These are phyloP conservation scores for Coemansia sp. DNA, from an alignment of 192 early-diverging fungal genomes.

Conservation along the genomic window DNA sequence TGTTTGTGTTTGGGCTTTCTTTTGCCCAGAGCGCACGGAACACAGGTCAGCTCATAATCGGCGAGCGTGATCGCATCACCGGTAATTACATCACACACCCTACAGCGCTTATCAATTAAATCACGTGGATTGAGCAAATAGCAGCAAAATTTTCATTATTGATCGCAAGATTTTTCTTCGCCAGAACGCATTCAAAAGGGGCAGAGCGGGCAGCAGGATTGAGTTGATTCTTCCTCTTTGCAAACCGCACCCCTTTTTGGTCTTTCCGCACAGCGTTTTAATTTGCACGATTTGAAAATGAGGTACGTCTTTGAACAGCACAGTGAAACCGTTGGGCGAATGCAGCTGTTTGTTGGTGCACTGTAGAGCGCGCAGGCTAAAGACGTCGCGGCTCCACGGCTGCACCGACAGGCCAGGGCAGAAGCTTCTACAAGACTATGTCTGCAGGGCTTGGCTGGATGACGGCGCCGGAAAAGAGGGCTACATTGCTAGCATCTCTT, in stretches of 20 bases:
- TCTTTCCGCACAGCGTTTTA: conserved; percentile 18
- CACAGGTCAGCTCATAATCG: background rate
- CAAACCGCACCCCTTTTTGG: background rate
- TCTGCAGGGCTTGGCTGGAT: background rate
- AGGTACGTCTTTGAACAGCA: conserved; percentile 21
- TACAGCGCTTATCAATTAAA: conserved; percentile 11
- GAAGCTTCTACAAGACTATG: background rate
- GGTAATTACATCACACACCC: conserved; percentile 11
- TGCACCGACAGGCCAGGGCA: background rate
- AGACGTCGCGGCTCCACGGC: background rate
- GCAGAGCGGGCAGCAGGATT: background rate
- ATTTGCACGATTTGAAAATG: conserved; percentile 17
- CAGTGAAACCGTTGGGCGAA: conserved; percentile 5
- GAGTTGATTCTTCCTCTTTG: conserved; percentile 10
- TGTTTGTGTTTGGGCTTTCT: background rate
- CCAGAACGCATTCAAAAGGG: background rate
- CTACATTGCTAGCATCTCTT: background rate
- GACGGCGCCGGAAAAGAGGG: background rate
- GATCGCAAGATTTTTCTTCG: background rate
- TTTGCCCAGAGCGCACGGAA: no score
- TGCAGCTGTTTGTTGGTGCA: background rate
- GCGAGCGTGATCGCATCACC: background rate
- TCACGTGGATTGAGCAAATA: background rate
- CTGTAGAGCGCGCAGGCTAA: background rate
- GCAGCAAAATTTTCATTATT: background rate